Evolutionary conservation across 179 eudicot genomes (phyloP), one percentile per base, ranked within the genome.

Genomic region (Carnegiea gigantea): DNA sequence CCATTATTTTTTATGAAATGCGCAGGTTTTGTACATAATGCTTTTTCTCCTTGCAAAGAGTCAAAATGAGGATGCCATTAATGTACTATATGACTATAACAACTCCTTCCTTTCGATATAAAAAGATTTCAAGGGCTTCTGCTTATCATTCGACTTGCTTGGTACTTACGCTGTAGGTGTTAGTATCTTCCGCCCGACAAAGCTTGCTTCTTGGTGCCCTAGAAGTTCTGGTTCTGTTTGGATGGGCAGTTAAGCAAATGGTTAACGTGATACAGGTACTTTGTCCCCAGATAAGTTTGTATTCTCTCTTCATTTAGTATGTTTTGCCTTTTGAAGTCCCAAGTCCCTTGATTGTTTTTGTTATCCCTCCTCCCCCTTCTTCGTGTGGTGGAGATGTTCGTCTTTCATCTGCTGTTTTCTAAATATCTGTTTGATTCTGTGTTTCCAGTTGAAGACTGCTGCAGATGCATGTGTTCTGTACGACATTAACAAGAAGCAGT

Each of bases 21-120:
- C 86, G 91, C 93, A 95, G 98, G 95, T 91, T 87, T 90, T 93
- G 83, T 95, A 95, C 86, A 93, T 95, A 87, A 79, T 86, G 70
- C 88, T 95, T 40, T 95, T 93, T 83, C 93, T 92, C 86, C 90
- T 93, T 62, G 95, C 98, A 24, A 89, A 88, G 89, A 90, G 79
- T 40, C 85, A 89, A 78, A 89, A 89, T 24, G 97, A 92, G 85
- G 89, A 81, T 81, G 72, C 93, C 75, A 43, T 85, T 36, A 87
- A 90, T 81, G 98, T 93, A 86, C 84, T 93, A 51, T 79, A 72
- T 72, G 46, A 81, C 74, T 59, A 24, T 40, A 48, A 49, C 20
- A 28, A 49, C 24, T 73, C 9, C 33, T 83, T 67, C 4, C 2
- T 60, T 36, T 33, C 33, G 5, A 51, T 14, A 21, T n/a, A 20